Evolutionary conservation across 768 basidiomycete species (phyloP), one percentile per base, ranked within the genome.

Genomic region (Xerocomellus amylosporus): DNA sequence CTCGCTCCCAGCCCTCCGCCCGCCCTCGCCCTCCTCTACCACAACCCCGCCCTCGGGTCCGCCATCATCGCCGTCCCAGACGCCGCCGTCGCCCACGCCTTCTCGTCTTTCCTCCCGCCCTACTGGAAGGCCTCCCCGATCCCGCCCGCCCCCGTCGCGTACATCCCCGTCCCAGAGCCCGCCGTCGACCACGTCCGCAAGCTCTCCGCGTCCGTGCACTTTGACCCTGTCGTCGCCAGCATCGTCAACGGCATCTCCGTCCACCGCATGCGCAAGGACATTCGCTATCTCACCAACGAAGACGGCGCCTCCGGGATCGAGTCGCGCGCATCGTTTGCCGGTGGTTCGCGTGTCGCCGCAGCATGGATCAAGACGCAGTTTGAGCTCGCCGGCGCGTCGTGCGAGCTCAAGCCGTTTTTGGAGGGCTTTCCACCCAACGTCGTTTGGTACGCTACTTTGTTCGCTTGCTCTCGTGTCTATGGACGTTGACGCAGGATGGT

Each of bases 261-360:
- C 14, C 68, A 79, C 10, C 79, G 84, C 60, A 82, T 96, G 73
- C 75, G 76, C 54, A 77, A 80, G 40, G 88, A 92, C 69, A 79
- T 94, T 43, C 80, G 85, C 48, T 94, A 83, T 67, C 82, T 97
- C 54, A 93, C 93, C 0, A 93, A 92, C 46, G 93, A 97, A 68
- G 85, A 87, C 60, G 77, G 73, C n/a, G 70, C 72, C 39, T 90
- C 88, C 9, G 81, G 81, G 12, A 88, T 95, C 59, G 59, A 83
- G 30, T 87, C 86, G 1, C 79, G 94, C n/a, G 91, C 94, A 66
- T 90, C 89, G 9, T 96, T 94, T 40, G 84, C 92, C 4, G 61
- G 3, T 89, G 90, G 90, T 10, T 53, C 65, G 20, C 64, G 56
- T 4, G 52, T 62, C 12, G 65, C 65, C 5, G 66, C 65, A 1